A percentile compares a stretch with the other conserved stretches of the same genome.
These are phyloP conservation scores for Colletotrichum tabaci DNA, from an alignment of 2,329 filamentous ascomycete species.

Conservation along the genomic window DNA sequence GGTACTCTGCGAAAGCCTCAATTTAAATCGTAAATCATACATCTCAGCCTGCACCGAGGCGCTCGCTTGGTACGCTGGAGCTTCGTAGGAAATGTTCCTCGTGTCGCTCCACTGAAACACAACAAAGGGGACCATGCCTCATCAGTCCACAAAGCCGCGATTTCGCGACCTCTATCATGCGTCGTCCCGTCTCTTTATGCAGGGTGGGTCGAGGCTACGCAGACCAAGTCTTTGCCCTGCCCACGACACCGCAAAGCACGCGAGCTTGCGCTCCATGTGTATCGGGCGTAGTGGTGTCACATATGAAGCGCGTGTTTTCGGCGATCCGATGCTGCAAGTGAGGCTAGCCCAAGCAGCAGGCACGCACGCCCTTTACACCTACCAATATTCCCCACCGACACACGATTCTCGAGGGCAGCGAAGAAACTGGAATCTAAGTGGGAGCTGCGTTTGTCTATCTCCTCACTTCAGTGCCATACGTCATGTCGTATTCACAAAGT, in stretches of 20 bases:
- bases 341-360: slow-evolving; percentile 21
- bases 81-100: background rate
- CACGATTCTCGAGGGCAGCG: background rate
- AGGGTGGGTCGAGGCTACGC: background rate
- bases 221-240: background rate
- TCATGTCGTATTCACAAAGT: background rate
- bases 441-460: background rate
- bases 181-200: slow-evolving; percentile 18
- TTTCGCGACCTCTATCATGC: slow-evolving; percentile 36
- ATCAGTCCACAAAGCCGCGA: slow-evolving; percentile 10
- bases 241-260: slow-evolving; percentile 11
- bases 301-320: background rate
- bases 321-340: slow-evolving; percentile 9
- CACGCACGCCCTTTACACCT: background rate
- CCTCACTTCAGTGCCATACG: background rate
- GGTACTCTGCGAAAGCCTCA: background rate
- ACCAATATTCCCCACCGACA: background rate
- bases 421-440: background rate
- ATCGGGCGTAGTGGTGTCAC: background rate
- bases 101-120: slow-evolving; percentile 18
- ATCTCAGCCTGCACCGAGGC: background rate
- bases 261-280: slow-evolving; percentile 20
- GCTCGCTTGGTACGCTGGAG: slow-evolving; percentile 23
- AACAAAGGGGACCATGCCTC: background rate
- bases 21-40: slow-evolving; percentile 5